These are phyloP conservation scores for Eucalyptus curtisii DNA, from an alignment of 345 rosid genomes.

Conservation along the genomic window DNA sequence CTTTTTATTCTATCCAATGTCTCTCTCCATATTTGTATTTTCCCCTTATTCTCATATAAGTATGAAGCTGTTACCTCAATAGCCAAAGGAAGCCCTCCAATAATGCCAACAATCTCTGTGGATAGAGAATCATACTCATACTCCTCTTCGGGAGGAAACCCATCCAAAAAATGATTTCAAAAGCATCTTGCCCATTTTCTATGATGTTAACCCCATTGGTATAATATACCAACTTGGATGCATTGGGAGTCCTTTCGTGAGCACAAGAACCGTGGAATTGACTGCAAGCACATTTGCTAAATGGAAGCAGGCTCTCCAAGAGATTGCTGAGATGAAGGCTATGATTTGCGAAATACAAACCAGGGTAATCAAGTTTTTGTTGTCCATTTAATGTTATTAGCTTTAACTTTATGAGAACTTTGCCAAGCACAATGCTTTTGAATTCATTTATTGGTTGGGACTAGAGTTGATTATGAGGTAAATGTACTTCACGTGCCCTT, in stretches of 20 bases:
- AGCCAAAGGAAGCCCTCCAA: slow-evolving; percentile 1
- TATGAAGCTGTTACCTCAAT: not conserved
- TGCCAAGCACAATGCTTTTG: not conserved
- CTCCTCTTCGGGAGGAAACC: not conserved
- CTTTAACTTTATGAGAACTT: not conserved
- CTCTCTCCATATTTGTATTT: not conserved
- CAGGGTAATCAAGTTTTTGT: not conserved
- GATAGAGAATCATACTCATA: not conserved
- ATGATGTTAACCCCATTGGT: not conserved
- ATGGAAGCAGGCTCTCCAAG: not conserved
- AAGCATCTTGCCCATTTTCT: not conserved
- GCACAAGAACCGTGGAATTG: not conserved
- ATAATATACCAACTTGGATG: not conserved
- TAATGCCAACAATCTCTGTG: not conserved
- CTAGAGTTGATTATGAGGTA: not conserved
- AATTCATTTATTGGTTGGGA: not conserved
- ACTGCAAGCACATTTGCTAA: not conserved
- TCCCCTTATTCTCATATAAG: not conserved
- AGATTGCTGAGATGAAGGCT: not conserved
- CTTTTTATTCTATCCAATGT: not conserved
- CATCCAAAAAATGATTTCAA: not conserved
- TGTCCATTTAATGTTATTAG: not conserved
- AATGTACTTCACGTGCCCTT: not conserved
- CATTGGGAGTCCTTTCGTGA: not conserved
- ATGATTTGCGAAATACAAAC: not conserved